Base-by-base conservation (phyloP, 768 basidiomycete genomes). In the Boletellus ananiceps region DNA sequence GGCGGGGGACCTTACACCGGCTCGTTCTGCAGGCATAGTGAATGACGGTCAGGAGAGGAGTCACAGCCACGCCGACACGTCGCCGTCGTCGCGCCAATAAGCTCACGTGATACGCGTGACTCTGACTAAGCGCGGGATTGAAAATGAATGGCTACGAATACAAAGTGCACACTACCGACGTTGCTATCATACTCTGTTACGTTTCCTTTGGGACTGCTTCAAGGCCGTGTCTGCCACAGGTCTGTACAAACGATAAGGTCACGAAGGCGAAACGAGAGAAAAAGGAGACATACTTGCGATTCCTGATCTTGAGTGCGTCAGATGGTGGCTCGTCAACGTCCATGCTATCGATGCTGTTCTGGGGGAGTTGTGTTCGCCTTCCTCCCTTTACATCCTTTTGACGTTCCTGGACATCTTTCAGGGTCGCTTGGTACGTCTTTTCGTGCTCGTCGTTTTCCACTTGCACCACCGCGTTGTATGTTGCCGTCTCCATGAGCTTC, bases 11-110 rank as follows among this genome's bases (percentile, higher is more conserved):
- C 82, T 46, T 70, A 89, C 88, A 35, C 89, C 89, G 52, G 87
- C 87, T 62, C 88, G 71, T 75, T 89, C 84, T 65, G 83, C 78
- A 62, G 82, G 79, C 87, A 90, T 88, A 62, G 58, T 76, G 69
- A 51, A 18, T 31, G 14, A 43, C 48, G 57, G 55, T 50, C 51
- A 58, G 50, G 49, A 60, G 58, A 25, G 33, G 21, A 5, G 2
- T 33, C 57, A 52, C 46, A 13, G 55, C 52, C 57, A 60, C 52
- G 4, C 16, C 11, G 15, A 52, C 61, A 57, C 55, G 59, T 58
- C 19, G 19, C 19, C 19, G 19, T 19, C 2, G 19, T 19, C 63
- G 59, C 62, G 57, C 54, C 49, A 54, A 59, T 62, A 29, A 32
- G 23, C 49, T 60, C 68, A 71, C 71, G 69, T 71, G 67, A 66